These are phyloP conservation scores for Leccinum variicolor DNA, from an alignment of 768 basidiomycete genomes.

Conservation along the genomic window DNA sequence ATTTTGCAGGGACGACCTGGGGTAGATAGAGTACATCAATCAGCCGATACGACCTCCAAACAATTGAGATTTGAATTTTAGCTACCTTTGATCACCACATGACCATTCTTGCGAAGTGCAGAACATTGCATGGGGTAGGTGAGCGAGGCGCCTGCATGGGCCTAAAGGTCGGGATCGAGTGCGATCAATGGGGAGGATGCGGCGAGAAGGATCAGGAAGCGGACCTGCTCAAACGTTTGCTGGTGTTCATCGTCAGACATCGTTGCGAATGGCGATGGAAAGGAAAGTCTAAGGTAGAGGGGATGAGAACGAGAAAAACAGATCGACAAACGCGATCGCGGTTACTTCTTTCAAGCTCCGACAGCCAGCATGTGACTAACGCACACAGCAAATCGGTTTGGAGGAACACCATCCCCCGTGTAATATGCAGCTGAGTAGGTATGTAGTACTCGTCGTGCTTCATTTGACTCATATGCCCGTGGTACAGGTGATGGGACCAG, in stretches of 20 bases:
- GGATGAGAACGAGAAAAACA: constrained; percentile 22
- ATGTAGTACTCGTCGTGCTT: constrained; percentile 11
- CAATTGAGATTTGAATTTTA: no score
- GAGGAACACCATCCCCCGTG: constrained; percentile 71
- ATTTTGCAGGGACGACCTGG: constrained; percentile 94
- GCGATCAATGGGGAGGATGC: constrained; percentile 12
- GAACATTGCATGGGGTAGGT: constrained; percentile 95
- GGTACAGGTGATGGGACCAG: constrained; percentile 76
- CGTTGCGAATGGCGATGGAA: constrained; percentile 29
- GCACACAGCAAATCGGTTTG: constrained; percentile 60
- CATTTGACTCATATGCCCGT: constrained; percentile 7
- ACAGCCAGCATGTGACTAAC: not conserved
- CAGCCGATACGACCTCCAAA: not conserved
- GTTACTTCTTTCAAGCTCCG: constrained; percentile 41
- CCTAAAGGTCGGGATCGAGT: constrained; percentile 39
- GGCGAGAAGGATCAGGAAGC: constrained; percentile 17
- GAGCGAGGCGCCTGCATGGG: constrained; percentile 68
- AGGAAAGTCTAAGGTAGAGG: constrained; percentile 18
- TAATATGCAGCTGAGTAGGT: constrained; percentile 87
- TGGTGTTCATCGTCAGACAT: constrained; percentile 96
- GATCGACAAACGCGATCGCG: constrained; percentile 23
- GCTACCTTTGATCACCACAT: constrained; percentile 92
- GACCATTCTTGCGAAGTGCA: constrained; percentile 87
- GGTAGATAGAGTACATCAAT: not conserved
- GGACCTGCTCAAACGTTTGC: constrained; percentile 80